These are phyloP conservation scores for Aristolochia fimbriata DNA, from an alignment of 164 flowering plant genomes.

Conservation along the genomic window DNA sequence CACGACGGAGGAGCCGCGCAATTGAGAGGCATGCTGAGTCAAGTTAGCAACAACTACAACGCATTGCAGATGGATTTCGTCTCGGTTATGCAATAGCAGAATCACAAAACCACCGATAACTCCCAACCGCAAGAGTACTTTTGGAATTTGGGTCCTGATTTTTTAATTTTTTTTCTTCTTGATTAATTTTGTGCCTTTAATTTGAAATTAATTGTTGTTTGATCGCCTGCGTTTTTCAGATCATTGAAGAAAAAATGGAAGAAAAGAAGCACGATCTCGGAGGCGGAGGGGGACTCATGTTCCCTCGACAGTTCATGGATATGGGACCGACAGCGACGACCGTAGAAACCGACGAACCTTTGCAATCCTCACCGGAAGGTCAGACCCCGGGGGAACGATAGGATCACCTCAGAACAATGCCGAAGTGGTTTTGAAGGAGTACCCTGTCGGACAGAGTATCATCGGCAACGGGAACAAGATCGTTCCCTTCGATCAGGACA, in stretches of 20 bases:
- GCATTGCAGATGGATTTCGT: slow-evolving; percentile 59
- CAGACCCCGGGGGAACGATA: slow-evolving; percentile 19
- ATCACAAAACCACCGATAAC: slow-evolving; percentile 13
- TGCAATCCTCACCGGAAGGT: slow-evolving; percentile 45
- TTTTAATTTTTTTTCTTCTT: no score
- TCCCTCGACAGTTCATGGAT: slow-evolving; percentile 65
- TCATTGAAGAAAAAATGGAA: slow-evolving; percentile 10
- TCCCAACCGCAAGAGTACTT: slow-evolving; percentile 18
- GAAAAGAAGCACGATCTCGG: slow-evolving; percentile 15
- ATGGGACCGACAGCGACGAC: slow-evolving; percentile 32
- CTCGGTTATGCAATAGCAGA: slow-evolving; percentile 43
- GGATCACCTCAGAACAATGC: slow-evolving; percentile 25
- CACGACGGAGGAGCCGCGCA: slow-evolving; percentile 10
- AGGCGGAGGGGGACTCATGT: slow-evolving; percentile 18
- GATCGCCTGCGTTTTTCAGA: no score
- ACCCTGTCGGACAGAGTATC: slow-evolving; percentile 1
- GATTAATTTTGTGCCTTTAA: no score
- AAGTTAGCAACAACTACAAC: no score
- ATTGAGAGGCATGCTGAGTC: no score
- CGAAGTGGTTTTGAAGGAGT: slow-evolving; percentile 17
- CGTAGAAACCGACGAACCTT: slow-evolving; percentile 27
- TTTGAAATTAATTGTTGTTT: no score
- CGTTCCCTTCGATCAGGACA: no score
- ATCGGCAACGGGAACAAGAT: slow-evolving; percentile 11
- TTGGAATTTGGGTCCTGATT: neutral